Base-by-base conservation (phyloP, 371 early-diverging fungal genomes). In the Circinella umbellata region DNA sequence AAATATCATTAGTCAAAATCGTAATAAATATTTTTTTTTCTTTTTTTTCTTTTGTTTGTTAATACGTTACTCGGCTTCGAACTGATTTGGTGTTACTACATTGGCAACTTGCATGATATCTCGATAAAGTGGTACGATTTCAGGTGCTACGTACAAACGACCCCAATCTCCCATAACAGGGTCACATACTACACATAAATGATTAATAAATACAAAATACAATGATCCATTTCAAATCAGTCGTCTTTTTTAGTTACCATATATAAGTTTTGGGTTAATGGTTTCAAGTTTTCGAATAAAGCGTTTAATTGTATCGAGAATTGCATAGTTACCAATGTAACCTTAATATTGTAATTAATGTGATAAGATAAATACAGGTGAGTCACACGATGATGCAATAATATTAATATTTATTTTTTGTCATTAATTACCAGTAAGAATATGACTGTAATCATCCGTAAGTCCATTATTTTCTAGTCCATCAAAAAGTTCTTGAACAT, bases 121-220 rank as follows among this genome's bases (percentile, higher is more conserved):
- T 55, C 89, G 86, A 80, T 98, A 98, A 17, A 95, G 73, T 3
- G 89, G 90, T 5, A 97, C 85, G 27, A 94, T 87, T 57, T 93
- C 95, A 36, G 83, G 72, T 0, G 93, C 89, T 46, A 97, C 95
- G 76, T 98, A 97, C 13, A 98, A 75, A 13, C 84, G 76, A 9
- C 92, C 94, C 73, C 93, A 86, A 78, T 98, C 98, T 27, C 98
- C 98, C 86, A 98, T 90, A 3, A 98, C 98, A 2, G 97, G 94
- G 79, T 98, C 98, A 67, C 96, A 82, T 1, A 97, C 93, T 91
- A 73, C 7, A 66, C 15, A 64, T 13, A 54, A 46, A 34, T 57
- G 11, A 27, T 7, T 57, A 34, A 57, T 57, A 0, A 27, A 14
- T 8, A 27, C 10, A 57, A 27, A 34, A 18, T 57, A 27, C 0